These are phyloP conservation scores for Eutypa lata DNA, from an alignment of 2,329 filamentous ascomycete genomes.

Conservation along the genomic window DNA sequence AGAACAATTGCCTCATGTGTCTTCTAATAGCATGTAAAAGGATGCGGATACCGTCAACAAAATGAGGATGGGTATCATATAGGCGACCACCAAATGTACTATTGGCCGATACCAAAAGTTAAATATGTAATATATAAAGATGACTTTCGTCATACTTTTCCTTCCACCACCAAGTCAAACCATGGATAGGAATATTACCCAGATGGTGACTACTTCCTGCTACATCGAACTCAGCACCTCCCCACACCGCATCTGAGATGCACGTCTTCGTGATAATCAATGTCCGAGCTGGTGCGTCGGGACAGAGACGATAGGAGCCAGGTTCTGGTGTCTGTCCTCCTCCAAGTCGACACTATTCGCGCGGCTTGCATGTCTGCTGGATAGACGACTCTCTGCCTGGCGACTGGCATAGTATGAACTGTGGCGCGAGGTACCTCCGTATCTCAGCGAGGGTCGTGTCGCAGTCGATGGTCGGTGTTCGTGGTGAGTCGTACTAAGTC, in stretches of 20 bases:
- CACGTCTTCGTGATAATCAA: constrained; percentile 5
- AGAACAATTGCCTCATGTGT: too few species aligned
- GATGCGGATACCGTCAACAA: too few species aligned
- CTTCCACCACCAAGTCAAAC: too few species aligned
- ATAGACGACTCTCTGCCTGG: constrained; percentile 21
- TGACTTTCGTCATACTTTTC: constrained; percentile 4
- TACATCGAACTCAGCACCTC: too few species aligned
- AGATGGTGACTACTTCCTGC: too few species aligned
- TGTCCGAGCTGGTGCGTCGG: constrained; percentile 3
- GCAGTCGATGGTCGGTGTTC: constrained; percentile 5
- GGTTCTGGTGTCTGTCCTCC: constrained; percentile 12
- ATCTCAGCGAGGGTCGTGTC: constrained; percentile 14
- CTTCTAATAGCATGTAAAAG: too few species aligned
- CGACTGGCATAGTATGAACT: constrained; percentile 23
- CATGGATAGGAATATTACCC: too few species aligned
- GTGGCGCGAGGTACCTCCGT: constrained; percentile 16
- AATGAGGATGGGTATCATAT: too few species aligned
- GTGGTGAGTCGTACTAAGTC: constrained; percentile 10
- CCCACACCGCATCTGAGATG: neutral
- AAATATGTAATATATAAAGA: constrained; percentile 7
- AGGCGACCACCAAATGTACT: too few species aligned
- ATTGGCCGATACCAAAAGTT: too few species aligned
- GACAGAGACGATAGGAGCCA: constrained; percentile 19
- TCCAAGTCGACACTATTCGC: constrained; percentile 20
- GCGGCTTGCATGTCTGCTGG: constrained; percentile 1